Evolutionary conservation across 2,329 filamentous ascomycete species (phyloP), one percentile per base, ranked within the genome.

Genomic region (Pseudohalonectria lignicola): DNA sequence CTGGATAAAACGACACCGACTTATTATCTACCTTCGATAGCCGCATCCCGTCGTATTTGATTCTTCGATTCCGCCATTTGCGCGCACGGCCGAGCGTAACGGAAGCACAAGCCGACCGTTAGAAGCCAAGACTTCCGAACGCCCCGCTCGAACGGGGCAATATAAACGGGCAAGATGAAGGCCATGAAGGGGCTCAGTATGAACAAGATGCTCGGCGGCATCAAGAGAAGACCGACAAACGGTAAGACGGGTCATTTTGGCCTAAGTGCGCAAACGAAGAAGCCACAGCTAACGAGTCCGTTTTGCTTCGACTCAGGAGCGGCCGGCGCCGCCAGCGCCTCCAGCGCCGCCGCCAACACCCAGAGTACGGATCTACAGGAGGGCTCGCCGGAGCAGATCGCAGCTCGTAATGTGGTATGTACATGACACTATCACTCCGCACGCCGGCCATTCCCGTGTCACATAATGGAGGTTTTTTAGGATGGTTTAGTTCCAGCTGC

Each of bases 301-400:
- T 17, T 19, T 12, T 26, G 13, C 9, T 26, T 32, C 18, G 12
- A 10, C 19, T 25, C 19, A 40, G 36, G 32, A 50, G 47, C 35
- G 17, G 40, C 40, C 36, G 48, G 49, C 41, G 43, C 43, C 37
- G 37, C 43, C 20, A 39, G 21, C 21, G 20, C 28, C 17, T 31
- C 30, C 11, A 28, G 32, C 23, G 34, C 52, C 13, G 47, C 49
- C 9, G 41, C 45, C 23, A 26, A 26, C 23, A 26, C 8, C 12
- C 23, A 26, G 12, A 12, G 12, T 26, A 12, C 12, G 37, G 53
- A 55, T 44, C 48, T 53, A 32, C 48, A 54, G 20, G 63, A 64
- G 42, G 76, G 80, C 50, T 74, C 74, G 12, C 82, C 82, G 39
- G 82, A 86, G 60, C 74, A 68, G 42, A 79, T 74, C 51, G 81